Conservation (phyloP, 257 asterid species). For the Anisodus acutangulus region DNA sequence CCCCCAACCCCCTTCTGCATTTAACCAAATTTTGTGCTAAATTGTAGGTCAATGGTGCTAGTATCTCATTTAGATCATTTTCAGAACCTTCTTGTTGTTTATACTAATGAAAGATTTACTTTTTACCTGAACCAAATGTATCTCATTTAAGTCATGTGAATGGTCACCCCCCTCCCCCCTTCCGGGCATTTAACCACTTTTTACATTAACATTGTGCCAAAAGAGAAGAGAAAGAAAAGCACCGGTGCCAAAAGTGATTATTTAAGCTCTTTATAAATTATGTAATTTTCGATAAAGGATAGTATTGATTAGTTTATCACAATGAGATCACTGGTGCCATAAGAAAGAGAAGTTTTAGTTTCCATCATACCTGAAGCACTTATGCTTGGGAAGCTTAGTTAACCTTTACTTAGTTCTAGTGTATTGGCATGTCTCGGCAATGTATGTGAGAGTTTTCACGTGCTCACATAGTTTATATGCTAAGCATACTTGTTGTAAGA, state of each 20-base stretch:
- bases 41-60: too few species aligned
- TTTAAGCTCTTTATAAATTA: too few species aligned
- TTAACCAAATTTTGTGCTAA: slow-evolving; percentile 2
- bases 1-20: not conserved
- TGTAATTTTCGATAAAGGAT: not conserved
- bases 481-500: too few species aligned
- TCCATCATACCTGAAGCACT: too few species aligned
- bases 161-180: not conserved
- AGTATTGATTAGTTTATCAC: not conserved
- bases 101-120: not conserved
- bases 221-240: not conserved
- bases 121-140: not conserved
- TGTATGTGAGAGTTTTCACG: not conserved
- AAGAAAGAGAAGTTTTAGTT: not conserved
- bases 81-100: not conserved
- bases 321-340: not conserved
- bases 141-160: not conserved
- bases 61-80: not conserved
- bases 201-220: not conserved
- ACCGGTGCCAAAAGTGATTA: too few species aligned
- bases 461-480: too few species aligned
- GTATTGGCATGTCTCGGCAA: not conserved
- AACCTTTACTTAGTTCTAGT: not conserved
- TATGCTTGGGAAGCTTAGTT: not conserved
- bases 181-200: not conserved